A percentile compares a stretch with the other conserved stretches of the same genome.
phyloP scores from a whole-genome alignment of 2,329 filamentous ascomycete genomes.

The Scopulariopsis brevicaulis region DNA sequence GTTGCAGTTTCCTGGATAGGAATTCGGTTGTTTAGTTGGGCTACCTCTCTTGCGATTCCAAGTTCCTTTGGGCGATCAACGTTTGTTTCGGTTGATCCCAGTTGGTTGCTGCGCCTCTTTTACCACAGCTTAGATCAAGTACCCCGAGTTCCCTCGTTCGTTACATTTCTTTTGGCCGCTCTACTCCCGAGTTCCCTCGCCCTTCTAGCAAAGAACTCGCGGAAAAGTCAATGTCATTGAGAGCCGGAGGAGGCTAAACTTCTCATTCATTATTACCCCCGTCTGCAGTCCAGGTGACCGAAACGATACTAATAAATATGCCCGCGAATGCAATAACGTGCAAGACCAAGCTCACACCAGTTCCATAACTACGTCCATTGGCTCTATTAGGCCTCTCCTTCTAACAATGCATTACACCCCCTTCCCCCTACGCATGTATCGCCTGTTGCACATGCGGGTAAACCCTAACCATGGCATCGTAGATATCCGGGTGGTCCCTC shows the following conservation, averaged over 20 bases:
- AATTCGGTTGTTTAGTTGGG: neutral
- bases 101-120: neutral
- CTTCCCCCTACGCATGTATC: constrained; percentile 44
- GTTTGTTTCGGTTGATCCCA: neutral
- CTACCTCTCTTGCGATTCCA: neutral
- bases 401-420: neutral
- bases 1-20: neutral
- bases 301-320: neutral
- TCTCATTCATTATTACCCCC: neutral
- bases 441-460: constrained; percentile 77
- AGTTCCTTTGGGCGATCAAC: neutral
- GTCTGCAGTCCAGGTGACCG: neutral
- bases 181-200: no score
- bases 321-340: neutral
- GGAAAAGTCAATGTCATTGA: no score
- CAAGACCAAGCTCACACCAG: neutral
- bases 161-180: neutral
- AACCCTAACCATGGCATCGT: constrained; percentile 63
- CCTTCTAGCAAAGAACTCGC: no score
- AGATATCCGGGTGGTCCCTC: constrained; percentile 71
- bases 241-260: no score
- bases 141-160: neutral
- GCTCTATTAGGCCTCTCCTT: neutral
- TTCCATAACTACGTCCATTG: neutral
- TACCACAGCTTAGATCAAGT: neutral